phyloP scores from a whole-genome alignment of 139 green algal species.

The Auxenochlorella pyrenoidosa region DNA sequence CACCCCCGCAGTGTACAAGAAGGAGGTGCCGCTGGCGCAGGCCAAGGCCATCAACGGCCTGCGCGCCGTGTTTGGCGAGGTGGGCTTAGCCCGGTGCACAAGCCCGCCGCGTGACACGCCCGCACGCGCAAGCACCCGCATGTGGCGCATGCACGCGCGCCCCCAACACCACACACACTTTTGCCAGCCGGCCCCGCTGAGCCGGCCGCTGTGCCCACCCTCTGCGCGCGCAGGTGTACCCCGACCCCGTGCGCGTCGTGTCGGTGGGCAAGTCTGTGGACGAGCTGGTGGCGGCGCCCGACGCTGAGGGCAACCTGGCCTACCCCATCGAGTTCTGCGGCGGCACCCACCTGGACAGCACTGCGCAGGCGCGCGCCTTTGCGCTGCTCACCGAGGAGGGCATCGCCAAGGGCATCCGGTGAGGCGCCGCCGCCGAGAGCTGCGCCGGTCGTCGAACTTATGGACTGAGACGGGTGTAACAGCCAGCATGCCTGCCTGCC shows the following conservation, averaged over 20 bases:
- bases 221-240: slow-evolving; percentile 90
- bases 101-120: too few species aligned
- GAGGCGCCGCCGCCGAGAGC: background rate
- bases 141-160: too few species aligned
- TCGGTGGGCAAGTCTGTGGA: slow-evolving; percentile 88
- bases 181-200: too few species aligned
- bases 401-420: slow-evolving; percentile 88
- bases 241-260: slow-evolving; percentile 98
- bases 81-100: slow-evolving; percentile 13
- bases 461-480: too few species aligned
- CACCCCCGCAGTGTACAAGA: slow-evolving; percentile 74
- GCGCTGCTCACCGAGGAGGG: slow-evolving; percentile 95
- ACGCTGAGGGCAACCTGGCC: slow-evolving; percentile 54
- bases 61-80: slow-evolving; percentile 96
- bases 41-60: slow-evolving; percentile 91
- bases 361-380: slow-evolving; percentile 84
- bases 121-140: too few species aligned
- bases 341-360: slow-evolving; percentile 95
- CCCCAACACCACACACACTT: too few species aligned
- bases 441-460: too few species aligned
- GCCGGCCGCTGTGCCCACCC: too few species aligned
- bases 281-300: slow-evolving; percentile 82
- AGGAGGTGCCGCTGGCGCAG: slow-evolving; percentile 86
- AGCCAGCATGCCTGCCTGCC: too few species aligned
- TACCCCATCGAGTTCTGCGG: slow-evolving; percentile 97